phyloP scores from a whole-genome alignment of 2,329 filamentous ascomycete species.

The Aureobasidium sp. region DNA sequence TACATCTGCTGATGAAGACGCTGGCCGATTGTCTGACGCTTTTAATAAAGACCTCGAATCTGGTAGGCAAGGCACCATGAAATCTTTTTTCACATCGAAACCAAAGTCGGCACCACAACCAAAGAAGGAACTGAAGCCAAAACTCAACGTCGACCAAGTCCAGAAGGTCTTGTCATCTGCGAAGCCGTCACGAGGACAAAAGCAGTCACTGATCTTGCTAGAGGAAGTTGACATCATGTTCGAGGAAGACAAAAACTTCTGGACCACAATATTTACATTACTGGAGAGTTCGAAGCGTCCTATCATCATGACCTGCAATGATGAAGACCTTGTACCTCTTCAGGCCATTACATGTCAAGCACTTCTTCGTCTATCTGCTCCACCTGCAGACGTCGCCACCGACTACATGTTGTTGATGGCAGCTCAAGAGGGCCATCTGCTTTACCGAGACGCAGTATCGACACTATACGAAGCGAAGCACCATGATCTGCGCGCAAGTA shows the following conservation, averaged over 20 bases:
- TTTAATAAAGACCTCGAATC: constrained; percentile 54
- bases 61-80: constrained; percentile 72
- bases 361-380: constrained; percentile 67
- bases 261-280: constrained; percentile 70
- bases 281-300: constrained; percentile 82
- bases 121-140: constrained; percentile 23
- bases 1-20: constrained; percentile 29
- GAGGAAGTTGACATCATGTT: constrained; percentile 93
- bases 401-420: constrained; percentile 79
- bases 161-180: constrained; percentile 22
- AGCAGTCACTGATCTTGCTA: constrained; percentile 87
- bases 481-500: constrained; percentile 69
- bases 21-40: constrained; percentile 35
- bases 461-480: constrained; percentile 63
- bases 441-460: constrained; percentile 60
- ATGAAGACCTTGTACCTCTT: constrained; percentile 74
- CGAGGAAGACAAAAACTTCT: constrained; percentile 94
- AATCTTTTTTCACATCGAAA: constrained; percentile 66
- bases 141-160: constrained; percentile 23
- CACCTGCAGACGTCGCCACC: constrained; percentile 60
- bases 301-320: constrained; percentile 91
- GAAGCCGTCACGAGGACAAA: constrained; percentile 51
- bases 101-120: constrained; percentile 22
- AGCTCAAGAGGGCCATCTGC: constrained; percentile 79
- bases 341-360: constrained; percentile 72